These are phyloP conservation scores for Sarocladium oryzae DNA, from an alignment of 2,329 filamentous ascomycete genomes.

Conservation along the genomic window DNA sequence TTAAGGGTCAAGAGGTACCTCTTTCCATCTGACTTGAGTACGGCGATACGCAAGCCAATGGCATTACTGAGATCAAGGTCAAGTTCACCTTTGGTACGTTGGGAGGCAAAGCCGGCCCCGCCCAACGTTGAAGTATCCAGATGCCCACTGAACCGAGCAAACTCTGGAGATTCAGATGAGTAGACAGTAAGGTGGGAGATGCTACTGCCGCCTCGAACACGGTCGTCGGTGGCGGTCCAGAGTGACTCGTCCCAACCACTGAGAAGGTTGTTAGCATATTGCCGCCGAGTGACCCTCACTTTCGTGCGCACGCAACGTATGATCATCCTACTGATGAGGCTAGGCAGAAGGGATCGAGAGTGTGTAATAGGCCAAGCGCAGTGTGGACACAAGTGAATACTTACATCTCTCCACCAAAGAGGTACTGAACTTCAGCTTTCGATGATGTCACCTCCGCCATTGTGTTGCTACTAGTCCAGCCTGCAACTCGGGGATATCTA, in stretches of 20 bases:
- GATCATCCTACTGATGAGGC: not conserved
- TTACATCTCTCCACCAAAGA: constrained; percentile 36
- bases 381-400: constrained; percentile 15
- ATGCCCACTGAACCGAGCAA: constrained; percentile 58
- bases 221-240: constrained; percentile 68
- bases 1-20: constrained; percentile 71
- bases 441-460: constrained; percentile 5
- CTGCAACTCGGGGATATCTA: not conserved
- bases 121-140: constrained; percentile 71
- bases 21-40: constrained; percentile 51
- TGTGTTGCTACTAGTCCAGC: not conserved
- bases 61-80: constrained; percentile 59
- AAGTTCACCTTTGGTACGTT: constrained; percentile 56
- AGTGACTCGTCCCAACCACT: constrained; percentile 53
- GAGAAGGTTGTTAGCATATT: constrained; percentile 9
- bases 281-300: not conserved
- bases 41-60: constrained; percentile 51
- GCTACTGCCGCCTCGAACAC: constrained; percentile 69
- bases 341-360: no score
- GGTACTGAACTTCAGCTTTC: constrained; percentile 19
- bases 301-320: not conserved
- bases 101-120: constrained; percentile 76
- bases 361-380: no score
- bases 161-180: constrained; percentile 12
- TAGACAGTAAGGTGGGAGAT: constrained; percentile 39